phyloP scores from a whole-genome alignment of 163 green algal genomes.

The Volvox carteri region DNA sequence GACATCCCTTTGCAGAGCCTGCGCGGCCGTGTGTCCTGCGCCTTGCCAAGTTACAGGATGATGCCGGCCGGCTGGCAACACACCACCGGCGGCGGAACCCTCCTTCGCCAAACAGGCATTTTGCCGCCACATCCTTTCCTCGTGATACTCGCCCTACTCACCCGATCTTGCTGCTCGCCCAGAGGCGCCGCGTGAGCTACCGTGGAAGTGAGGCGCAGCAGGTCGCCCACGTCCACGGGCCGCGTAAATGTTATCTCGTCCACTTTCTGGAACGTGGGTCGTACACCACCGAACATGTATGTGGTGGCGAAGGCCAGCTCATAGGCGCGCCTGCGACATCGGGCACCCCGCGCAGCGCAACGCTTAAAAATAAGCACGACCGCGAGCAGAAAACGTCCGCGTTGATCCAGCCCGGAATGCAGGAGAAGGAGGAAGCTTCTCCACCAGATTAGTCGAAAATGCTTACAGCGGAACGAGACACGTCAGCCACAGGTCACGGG shows the following conservation, averaged over 20 bases:
- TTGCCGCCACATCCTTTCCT: neutral
- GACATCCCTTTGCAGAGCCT: too few species aligned
- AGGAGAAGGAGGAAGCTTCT: too few species aligned
- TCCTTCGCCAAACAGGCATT: too few species aligned
- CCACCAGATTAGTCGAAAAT: too few species aligned
- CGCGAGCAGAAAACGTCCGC: neutral
- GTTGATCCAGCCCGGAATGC: neutral
- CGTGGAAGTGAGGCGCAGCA: slow-evolving; percentile 79
- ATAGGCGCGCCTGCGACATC: slow-evolving; percentile 82
- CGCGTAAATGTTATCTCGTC: slow-evolving; percentile 85
- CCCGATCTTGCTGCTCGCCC: neutral
- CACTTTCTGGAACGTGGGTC: slow-evolving; percentile 78
- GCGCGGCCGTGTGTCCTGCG: too few species aligned
- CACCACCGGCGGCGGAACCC: too few species aligned
- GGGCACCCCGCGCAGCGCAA: neutral
- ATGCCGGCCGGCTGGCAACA: too few species aligned
- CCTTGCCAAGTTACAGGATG: too few species aligned
- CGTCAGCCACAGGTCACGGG: too few species aligned
- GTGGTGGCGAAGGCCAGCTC: slow-evolving; percentile 90
- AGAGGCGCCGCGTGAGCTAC: slow-evolving; percentile 70
- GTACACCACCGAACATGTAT: slow-evolving; percentile 85
- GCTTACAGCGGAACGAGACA: too few species aligned
- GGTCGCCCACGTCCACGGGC: slow-evolving; percentile 89
- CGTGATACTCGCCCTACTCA: neutral
- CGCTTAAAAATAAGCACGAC: too few species aligned